Evolutionary conservation across 2,329 filamentous ascomycete species (phyloP).

Genomic region (Neophaeococcomyces aloes): DNA sequence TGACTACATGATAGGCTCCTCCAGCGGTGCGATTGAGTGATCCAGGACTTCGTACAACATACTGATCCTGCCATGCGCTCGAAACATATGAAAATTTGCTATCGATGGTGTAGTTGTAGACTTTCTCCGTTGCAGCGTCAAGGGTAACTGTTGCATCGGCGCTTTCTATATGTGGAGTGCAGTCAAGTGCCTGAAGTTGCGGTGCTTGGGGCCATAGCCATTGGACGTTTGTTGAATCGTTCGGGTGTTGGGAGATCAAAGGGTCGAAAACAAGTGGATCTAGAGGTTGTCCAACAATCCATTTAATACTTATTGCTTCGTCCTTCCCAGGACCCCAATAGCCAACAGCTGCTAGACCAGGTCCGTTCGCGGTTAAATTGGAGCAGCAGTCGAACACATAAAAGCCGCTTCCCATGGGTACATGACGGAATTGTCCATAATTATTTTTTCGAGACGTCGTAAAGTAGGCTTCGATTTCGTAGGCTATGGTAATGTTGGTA

Average conservation of each 20-base stretch:
- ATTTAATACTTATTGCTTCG: neutral
- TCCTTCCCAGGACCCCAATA: slow-evolving; percentile 7
- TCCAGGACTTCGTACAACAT: slow-evolving; percentile 1
- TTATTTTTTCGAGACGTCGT: slow-evolving; percentile 9
- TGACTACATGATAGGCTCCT: neutral
- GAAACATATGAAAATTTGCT: neutral
- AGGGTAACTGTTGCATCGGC: slow-evolving; percentile 10
- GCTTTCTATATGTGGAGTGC: slow-evolving; percentile 10
- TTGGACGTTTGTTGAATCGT: too few species aligned
- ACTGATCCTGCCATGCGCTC: slow-evolving; percentile 9
- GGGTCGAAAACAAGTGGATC: neutral
- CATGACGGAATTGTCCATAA: too few species aligned
- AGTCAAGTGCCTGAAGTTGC: slow-evolving; percentile 9
- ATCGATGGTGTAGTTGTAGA: slow-evolving; percentile 6
- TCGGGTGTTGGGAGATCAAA: too few species aligned
- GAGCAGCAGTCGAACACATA: slow-evolving; percentile 10
- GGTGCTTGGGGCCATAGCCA: slow-evolving; percentile 9
- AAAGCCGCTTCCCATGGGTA: slow-evolving; percentile 1
- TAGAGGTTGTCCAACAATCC: neutral
- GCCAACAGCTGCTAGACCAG: slow-evolving; percentile 7
- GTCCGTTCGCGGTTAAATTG: slow-evolving; percentile 1
- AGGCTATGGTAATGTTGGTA: too few species aligned
- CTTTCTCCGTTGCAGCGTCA: slow-evolving; percentile 5
- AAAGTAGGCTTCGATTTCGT: neutral
- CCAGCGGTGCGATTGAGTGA: neutral